phyloP scores from a whole-genome alignment of 495 filamentous ascomycete genomes.

The Xylaria castorea region DNA sequence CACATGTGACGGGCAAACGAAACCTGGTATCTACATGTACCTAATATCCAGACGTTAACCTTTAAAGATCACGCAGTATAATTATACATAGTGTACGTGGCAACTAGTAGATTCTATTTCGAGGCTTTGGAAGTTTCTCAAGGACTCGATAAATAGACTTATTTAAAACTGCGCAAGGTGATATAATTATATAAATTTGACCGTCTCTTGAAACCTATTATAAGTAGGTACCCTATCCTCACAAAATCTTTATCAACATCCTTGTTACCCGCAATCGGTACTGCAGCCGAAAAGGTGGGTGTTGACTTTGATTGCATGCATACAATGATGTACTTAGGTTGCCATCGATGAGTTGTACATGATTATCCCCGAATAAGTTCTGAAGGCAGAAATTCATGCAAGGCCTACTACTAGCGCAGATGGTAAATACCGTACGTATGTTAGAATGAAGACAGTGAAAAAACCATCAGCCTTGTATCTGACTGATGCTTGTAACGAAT shows the following conservation, averaged over 20 bases:
- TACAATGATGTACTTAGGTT: background rate
- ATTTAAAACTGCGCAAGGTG: background rate
- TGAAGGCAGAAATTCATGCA: background rate
- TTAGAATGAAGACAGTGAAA: background rate
- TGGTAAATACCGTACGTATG: background rate
- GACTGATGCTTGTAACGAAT: background rate
- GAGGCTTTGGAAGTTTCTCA: background rate
- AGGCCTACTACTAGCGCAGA: slow-evolving; percentile 2
- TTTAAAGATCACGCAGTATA: background rate
- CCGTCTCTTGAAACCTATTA: background rate
- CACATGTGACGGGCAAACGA: background rate
- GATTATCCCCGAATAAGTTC: slow-evolving; percentile 7
- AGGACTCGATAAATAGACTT: background rate
- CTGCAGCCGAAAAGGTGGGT: background rate
- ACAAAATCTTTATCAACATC: slow-evolving; percentile 14
- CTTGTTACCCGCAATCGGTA: slow-evolving; percentile 11
- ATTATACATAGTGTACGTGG: background rate
- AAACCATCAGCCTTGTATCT: background rate
- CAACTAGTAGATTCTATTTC: background rate
- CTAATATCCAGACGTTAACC: background rate
- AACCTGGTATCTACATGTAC: too few species aligned
- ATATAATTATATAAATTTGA: background rate
- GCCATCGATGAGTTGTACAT: slow-evolving; percentile 13
- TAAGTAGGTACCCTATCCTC: background rate
- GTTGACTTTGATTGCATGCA: background rate